Evolutionary conservation across 2,329 filamentous ascomycete genomes (phyloP).

Genomic region (Alternaria ethzedia): DNA sequence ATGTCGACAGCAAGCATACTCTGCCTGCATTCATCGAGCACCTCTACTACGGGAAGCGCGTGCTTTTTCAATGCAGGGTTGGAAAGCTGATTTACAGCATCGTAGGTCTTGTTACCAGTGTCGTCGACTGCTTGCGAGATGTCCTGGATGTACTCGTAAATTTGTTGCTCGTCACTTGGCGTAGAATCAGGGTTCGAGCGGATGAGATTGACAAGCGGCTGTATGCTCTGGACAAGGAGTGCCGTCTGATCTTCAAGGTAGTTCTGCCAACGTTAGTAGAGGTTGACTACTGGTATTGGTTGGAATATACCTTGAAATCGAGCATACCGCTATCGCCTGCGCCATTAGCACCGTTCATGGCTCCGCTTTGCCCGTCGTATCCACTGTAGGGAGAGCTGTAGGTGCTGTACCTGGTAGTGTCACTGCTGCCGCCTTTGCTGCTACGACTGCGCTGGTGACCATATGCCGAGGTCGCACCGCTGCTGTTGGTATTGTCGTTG

Average conservation of each 20-base stretch:
- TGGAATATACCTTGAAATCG: conserved; percentile 64
- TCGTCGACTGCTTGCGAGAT: conserved; percentile 75
- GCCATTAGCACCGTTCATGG: conserved; percentile 29
- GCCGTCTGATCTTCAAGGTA: conserved; percentile 86
- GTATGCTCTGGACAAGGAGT: conserved; percentile 77
- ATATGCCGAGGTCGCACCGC: conserved; percentile 12
- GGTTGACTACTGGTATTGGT: conserved; percentile 7
- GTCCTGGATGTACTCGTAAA: conserved; percentile 71
- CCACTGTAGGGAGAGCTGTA: conserved; percentile 48
- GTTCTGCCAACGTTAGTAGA: conserved; percentile 56
- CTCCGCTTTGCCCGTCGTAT: conserved; percentile 42
- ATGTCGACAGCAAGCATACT: conserved; percentile 68
- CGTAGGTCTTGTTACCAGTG: conserved; percentile 69
- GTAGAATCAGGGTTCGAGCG: conserved; percentile 50
- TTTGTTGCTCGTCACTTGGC: conserved; percentile 51
- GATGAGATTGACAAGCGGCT: conserved; percentile 77
- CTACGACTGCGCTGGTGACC: conserved; percentile 37
- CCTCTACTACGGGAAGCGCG: conserved; percentile 59
- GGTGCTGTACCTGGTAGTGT: conserved; percentile 43
- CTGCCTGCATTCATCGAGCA: conserved; percentile 68
- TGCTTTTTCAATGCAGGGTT: conserved; percentile 60
- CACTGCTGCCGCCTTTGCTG: conserved; percentile 46
- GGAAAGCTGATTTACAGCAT: conserved; percentile 55
- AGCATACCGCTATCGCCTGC: conserved; percentile 53
- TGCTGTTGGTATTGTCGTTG: conserved; percentile 24